Base-by-base conservation (phyloP, 2,329 filamentous ascomycete species). In the Xylariaceae sp. region DNA sequence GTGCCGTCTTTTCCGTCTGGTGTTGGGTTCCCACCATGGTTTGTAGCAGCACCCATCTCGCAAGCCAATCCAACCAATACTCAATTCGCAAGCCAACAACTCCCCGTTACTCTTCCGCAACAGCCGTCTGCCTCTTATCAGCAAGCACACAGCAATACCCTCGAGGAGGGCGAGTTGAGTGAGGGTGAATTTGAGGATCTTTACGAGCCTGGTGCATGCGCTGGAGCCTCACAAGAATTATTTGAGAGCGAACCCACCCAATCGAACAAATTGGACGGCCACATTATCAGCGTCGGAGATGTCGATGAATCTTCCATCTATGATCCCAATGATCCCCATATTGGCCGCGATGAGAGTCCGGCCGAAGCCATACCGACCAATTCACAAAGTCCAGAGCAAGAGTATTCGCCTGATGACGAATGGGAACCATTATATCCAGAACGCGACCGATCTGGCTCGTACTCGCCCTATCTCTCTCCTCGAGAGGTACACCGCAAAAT, bases 121-220 rank as follows among this genome's bases (percentile, higher is more conserved):
- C 47, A 46, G 31, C 43, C 51, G 4, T 35, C n/a, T 46, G n/a
- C n/a, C 8, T 3, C 55, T 2, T 42, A 45, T 2, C 55, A 50
- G 32, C 56, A 50, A 46, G 2, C 58, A 8, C 34, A 55, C 3
- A 57, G 53, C 26, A 57, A 55, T 29, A 42, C 42, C 2, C 60
- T 64, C 30, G 88, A 94, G 65, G 89, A 95, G 64, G 88, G 87
- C 12, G 89, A 95, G 68, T 69, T 94, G 32, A 88, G 83, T 59
- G 89, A 92, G 63, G 80, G 77, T 19, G 84, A 86, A 62, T 76
- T 79, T 47, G 79, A 83, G 48, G 79, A 83, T 62, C 63, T 78
- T 2, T 83, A 83, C 57, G 78, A 81, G 47, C 74, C 77, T 7
- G 62, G 61, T 46, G 64, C 63, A 45, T 34, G 52, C 3, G 29